These are phyloP conservation scores for Exutisphaerella laricina DNA, from an alignment of 2,329 filamentous ascomycete genomes.

Conservation along the genomic window DNA sequence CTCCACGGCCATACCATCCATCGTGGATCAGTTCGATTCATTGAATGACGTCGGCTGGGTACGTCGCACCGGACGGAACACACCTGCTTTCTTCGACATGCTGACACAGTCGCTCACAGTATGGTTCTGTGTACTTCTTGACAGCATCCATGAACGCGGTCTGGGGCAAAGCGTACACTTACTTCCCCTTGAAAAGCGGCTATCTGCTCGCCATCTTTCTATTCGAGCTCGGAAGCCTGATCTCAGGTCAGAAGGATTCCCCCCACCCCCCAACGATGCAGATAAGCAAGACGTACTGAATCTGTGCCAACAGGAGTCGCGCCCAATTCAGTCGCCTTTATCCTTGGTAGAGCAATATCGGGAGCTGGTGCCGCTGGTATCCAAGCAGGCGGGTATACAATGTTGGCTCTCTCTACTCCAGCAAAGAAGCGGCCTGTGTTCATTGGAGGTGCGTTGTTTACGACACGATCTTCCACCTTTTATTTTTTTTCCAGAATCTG, in stretches of 20 bases:
- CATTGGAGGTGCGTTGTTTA: too few species aligned
- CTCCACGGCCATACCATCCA: conserved; percentile 44
- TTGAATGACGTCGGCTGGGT: conserved; percentile 44
- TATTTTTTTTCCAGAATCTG: too few species aligned
- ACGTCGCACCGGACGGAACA: too few species aligned
- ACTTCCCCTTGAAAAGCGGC: background rate
- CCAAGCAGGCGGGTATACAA: conserved; percentile 26
- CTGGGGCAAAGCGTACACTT: conserved; percentile 30
- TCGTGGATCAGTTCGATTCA: conserved; percentile 45
- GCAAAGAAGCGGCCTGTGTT: conserved; percentile 11
- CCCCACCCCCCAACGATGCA: too few species aligned
- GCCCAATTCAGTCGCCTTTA: conserved; percentile 23
- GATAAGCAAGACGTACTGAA: too few species aligned
- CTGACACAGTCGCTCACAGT: too few species aligned
- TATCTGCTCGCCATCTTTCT: conserved; percentile 29
- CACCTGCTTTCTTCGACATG: too few species aligned
- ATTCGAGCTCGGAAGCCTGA: conserved; percentile 39
- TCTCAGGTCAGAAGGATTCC: conserved; percentile 33
- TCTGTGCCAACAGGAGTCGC: background rate
- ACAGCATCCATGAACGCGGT: conserved; percentile 32
- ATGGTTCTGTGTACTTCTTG: conserved; percentile 33
- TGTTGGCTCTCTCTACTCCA: conserved; percentile 21
- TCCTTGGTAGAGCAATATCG: conserved; percentile 37
- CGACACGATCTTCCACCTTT: too few species aligned
- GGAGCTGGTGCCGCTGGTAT: conserved; percentile 35